Base-by-base conservation (phyloP, 768 basidiomycete species). In the Hortiboletus flavorubellus region DNA sequence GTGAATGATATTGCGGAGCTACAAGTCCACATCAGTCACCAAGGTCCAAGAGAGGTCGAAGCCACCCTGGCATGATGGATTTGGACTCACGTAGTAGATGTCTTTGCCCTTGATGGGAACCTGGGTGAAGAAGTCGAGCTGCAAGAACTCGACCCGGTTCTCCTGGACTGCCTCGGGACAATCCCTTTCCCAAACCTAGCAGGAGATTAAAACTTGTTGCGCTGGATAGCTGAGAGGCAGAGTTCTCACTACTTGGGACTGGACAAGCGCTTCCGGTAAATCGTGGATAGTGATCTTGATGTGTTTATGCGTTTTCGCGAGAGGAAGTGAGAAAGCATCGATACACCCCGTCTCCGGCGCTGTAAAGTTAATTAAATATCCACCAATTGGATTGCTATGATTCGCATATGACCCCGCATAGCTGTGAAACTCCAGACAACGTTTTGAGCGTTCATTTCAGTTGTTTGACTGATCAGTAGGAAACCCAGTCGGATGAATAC, bases 211-310 rank as follows among this genome's bases (percentile, higher is more conserved):
- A 8, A 14, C 21, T 21, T 21, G 21, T 21, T 21, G 21, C 21
- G 21, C 21, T 21, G 21, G 21, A 8, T 16, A 18, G 8, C 2
- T 7, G 6, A 30, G 4, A n/a, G 11, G 29, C 4, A 26, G 42
- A 31, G 2, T 26, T 18, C 55, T 56, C 35, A 67, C 67, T 6
- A 6, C 33, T 58, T 52, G 59, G 1, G 70, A 51, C 45, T 64
- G 70, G 9, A 47, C 46, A 8, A 73, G 52, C 9, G 60, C 59
- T 9, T 63, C 57, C 1, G 63, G 66, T 21, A 68, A 49, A 49
- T 75, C 75, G 15, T 73, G 73, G 21, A 73, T 47, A 7, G 65
- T 65, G 8, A 74, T 58, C 38, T 65, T 62, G n/a, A 75, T n/a
- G 23, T 71, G 48, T 18, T 70, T 65, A 48, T 69, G 58, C 21